phyloP scores from a whole-genome alignment of 2,329 filamentous ascomycete genomes.

The Trichoderma brevicompactum region DNA sequence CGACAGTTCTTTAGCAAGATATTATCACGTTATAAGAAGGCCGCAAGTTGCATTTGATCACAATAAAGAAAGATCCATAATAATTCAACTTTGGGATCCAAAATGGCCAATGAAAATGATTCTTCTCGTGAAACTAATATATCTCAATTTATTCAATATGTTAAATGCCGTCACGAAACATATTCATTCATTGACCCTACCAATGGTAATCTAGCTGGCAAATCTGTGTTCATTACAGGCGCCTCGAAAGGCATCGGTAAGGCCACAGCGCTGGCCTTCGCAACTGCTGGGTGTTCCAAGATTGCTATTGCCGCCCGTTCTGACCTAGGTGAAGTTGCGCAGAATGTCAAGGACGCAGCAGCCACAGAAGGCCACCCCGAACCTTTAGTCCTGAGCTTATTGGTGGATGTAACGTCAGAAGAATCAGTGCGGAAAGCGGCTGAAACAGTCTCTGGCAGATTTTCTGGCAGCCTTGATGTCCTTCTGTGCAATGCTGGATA shows the following conservation, averaged over 20 bases:
- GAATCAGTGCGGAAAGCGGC: constrained; percentile 42
- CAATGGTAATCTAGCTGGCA: constrained; percentile 45
- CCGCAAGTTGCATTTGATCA: too few relatives aligned
- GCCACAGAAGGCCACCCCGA: constrained; percentile 23
- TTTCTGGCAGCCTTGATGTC: constrained; percentile 46
- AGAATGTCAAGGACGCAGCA: constrained; percentile 43
- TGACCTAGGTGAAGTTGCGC: constrained; percentile 43
- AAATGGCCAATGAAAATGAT: background rate
- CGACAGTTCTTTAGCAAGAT: too few relatives aligned
- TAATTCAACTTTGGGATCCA: background rate
- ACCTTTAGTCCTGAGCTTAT: constrained; percentile 46
- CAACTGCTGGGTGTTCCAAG: constrained; percentile 54
- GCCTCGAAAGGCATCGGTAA: constrained; percentile 59
- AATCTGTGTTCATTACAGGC: constrained; percentile 57
- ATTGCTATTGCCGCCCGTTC: constrained; percentile 61
- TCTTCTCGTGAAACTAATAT: background rate
- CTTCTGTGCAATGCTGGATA: constrained; percentile 52
- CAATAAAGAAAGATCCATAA: too few relatives aligned
- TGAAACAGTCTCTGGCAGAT: constrained; percentile 32
- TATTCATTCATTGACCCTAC: constrained; percentile 54
- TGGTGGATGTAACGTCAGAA: constrained; percentile 45
- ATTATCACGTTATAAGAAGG: too few relatives aligned
- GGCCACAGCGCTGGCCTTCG: constrained; percentile 59
- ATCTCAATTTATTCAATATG: background rate
- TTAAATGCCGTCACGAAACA: constrained; percentile 46